A percentile compares a stretch with the other conserved stretches of the same genome.
These are phyloP conservation scores for Cutaneotrichosporon sp. DNA, from an alignment of 1,284 basidiomycete species.

Conservation along the genomic window DNA sequence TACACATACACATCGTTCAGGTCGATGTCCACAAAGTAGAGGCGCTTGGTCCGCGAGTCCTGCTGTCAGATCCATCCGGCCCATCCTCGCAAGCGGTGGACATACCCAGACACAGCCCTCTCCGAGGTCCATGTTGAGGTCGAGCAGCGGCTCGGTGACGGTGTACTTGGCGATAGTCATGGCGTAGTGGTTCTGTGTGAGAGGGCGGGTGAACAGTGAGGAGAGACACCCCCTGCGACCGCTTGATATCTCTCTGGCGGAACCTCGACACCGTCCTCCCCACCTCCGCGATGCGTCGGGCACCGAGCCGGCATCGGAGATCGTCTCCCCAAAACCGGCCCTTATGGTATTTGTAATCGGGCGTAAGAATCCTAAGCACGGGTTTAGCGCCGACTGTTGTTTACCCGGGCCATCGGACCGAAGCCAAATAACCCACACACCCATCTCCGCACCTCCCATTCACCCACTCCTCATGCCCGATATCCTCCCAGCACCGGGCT, in stretches of 20 bases:
- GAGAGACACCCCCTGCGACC: no score
- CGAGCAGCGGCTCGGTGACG: slow-evolving; percentile 23
- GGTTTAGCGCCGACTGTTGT: no score
- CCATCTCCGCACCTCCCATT: neutral
- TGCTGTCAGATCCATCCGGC: slow-evolving; percentile 5
- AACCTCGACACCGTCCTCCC: neutral
- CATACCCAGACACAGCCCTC: slow-evolving; percentile 25
- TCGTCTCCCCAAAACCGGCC: neutral
- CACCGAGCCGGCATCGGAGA: neutral
- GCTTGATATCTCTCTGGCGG: no score
- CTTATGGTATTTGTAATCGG: neutral
- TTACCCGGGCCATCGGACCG: neutral
- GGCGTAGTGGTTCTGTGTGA: no score
- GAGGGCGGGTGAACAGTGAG: no score
- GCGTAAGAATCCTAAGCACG: neutral
- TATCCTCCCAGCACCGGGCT: neutral
- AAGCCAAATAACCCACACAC: no score
- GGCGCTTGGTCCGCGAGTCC: slow-evolving; percentile 25
- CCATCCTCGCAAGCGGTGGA: no score
- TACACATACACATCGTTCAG: slow-evolving; percentile 24
- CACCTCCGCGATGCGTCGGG: neutral
- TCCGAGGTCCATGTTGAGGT: slow-evolving; percentile 23
- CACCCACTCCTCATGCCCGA: neutral
- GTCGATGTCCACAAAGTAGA: slow-evolving; percentile 37
- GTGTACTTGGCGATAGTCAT: slow-evolving; percentile 12